Conservation (phyloP, 1,139 yeast genomes). For the Lodderomyces beijingensis region DNA sequence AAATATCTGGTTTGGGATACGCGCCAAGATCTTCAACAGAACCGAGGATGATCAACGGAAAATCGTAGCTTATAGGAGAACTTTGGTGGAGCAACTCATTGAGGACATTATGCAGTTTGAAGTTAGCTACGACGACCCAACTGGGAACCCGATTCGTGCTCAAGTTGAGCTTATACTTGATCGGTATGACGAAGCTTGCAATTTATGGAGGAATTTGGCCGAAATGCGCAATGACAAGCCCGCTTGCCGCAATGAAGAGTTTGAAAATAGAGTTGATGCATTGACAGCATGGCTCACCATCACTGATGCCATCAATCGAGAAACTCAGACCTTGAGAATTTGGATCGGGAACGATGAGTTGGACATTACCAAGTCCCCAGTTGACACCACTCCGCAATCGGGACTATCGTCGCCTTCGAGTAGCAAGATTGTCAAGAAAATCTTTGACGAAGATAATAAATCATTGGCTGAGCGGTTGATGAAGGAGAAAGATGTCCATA, state of each 20-base stretch:
- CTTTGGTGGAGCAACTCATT: constrained; percentile 68
- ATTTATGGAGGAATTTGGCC: constrained; percentile 73
- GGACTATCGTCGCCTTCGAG: constrained; percentile 25
- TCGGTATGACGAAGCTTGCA: constrained; percentile 65
- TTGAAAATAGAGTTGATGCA: constrained; percentile 67
- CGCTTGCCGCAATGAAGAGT: constrained; percentile 58
- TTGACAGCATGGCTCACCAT: constrained; percentile 81
- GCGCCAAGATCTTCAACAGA: constrained; percentile 80
- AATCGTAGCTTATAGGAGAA: constrained; percentile 66
- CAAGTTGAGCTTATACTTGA: constrained; percentile 59
- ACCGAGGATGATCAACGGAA: constrained; percentile 76
- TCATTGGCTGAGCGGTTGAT: constrained; percentile 81
- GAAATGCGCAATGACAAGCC: constrained; percentile 83
- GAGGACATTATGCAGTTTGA: constrained; percentile 68
- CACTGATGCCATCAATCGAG: constrained; percentile 63
- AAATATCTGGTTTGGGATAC: constrained; percentile 74
- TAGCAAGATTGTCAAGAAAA: constrained; percentile 27
- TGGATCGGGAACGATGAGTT: constrained; percentile 84
- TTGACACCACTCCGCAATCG: constrained; percentile 13
- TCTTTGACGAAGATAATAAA: constrained; percentile 54
- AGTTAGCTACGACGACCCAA: constrained; percentile 38
- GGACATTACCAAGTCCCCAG: constrained; percentile 47
- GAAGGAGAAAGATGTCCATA: constrained; percentile 79
- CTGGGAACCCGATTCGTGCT: constrained; percentile 27
- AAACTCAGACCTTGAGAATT: constrained; percentile 47